A percentile compares a stretch with the other conserved stretches of the same genome.
Evolutionary conservation across 2,329 filamentous ascomycete species (phyloP).

Genomic region (Pyricularia sp.): DNA sequence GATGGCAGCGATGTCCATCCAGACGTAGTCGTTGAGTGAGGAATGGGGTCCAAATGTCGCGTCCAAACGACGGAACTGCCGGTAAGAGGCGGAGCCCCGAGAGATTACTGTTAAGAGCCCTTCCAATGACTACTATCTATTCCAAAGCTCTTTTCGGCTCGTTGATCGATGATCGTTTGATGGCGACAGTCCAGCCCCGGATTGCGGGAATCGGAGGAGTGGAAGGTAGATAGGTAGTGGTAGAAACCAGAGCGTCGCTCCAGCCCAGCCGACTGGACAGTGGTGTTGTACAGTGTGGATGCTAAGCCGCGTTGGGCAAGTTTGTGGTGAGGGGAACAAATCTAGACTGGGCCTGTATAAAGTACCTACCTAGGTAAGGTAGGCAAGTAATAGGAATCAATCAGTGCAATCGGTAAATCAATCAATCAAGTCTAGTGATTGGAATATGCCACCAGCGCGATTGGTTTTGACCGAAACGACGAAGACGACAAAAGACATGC

Average conservation of each 20-base stretch:
- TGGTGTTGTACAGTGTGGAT: background rate
- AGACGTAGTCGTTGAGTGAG: background rate
- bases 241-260: background rate
- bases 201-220: background rate
- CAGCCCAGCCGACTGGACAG: background rate
- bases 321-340: background rate
- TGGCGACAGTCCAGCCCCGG: background rate
- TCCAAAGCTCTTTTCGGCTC: background rate
- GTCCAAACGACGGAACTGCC: background rate
- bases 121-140: background rate
- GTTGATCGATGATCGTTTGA: background rate
- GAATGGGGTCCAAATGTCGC: background rate
- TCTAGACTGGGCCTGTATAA: background rate
- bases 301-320: background rate
- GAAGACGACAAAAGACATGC: background rate
- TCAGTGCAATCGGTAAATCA: background rate
- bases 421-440: background rate
- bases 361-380: background rate
- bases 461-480: background rate
- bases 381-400: background rate
- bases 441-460: background rate
- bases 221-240: background rate
- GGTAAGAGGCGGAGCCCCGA: background rate
- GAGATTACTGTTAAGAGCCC: background rate
- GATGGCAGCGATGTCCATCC: slow-evolving; percentile 1